phyloP scores from a whole-genome alignment of 2,329 filamentous ascomycete species.

The Xylaria sp. region DNA sequence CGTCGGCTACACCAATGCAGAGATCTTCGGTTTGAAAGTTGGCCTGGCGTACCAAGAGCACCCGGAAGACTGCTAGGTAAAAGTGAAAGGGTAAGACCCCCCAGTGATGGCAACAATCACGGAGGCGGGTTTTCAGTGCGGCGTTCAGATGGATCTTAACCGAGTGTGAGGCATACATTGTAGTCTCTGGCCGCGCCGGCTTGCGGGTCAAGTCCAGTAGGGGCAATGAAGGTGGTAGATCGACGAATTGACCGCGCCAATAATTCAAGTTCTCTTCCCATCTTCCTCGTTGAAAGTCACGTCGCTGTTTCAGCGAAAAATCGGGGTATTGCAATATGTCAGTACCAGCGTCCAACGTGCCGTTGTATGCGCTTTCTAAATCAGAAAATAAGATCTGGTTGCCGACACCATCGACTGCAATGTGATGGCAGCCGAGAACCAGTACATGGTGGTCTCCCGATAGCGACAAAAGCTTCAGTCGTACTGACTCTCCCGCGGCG shows the following conservation, averaged over 20 bases:
- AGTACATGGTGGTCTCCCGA: background rate
- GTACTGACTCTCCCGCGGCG: background rate
- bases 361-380: too few species aligned
- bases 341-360: background rate
- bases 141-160: too few species aligned
- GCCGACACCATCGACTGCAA: background rate
- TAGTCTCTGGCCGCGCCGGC: background rate
- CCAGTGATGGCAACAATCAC: too few species aligned
- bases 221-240: background rate
- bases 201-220: background rate
- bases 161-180: too few species aligned
- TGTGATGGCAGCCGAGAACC: background rate
- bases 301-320: background rate
- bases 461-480: background rate
- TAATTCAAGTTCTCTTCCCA: background rate
- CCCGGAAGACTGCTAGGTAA: constrained; percentile 45
- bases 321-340: background rate
- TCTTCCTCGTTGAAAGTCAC: too few species aligned
- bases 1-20: constrained; percentile 51
- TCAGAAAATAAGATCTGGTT: too few species aligned
- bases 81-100: too few species aligned
- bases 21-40: constrained; percentile 36
- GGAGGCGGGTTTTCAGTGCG: too few species aligned
- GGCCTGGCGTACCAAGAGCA: constrained; percentile 24
- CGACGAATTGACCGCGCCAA: background rate